Base-by-base conservation (phyloP, 768 basidiomycete genomes). In the Rhodocollybia butyracea region DNA sequence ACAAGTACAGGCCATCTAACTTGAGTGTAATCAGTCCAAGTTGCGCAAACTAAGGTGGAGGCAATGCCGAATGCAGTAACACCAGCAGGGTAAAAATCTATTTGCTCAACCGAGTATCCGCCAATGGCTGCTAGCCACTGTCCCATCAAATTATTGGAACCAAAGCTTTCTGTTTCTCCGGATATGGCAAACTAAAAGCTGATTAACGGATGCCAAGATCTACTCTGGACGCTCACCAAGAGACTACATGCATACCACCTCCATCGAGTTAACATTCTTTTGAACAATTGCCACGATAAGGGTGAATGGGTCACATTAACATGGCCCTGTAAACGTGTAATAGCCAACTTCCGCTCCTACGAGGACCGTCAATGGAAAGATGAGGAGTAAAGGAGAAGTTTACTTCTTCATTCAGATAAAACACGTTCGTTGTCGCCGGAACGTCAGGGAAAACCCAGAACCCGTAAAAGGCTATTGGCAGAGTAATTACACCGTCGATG, bases 401-500 rank as follows among this genome's bases (percentile, higher is more conserved):
- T 41, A 81, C 86, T 70, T 85, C 78, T 58, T 78, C 63, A 3
- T 77, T 79, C 10, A 89, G 74, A 68, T 86, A 89, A 54, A 83
- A 83, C 1, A 83, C 85, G 24, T 68, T 77, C 2, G 85, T 88
- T 0, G 81, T 84, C 15, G 76, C 71, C 1, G 88, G 88, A 7
- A 84, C 75, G 63, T 88, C 85, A 15, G 89, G 90, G 65, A 91
- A 90, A 31, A 87, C 73, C 27, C 86, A 61, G 63, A 87, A 89
- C 1, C 86, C 86, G 64, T 86, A 88, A 7, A 87, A 61, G 1
- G 87, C 86, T 57, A 89, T 84, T 0, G 86, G 86, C 15, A 87
- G 66, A 3, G 86, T 86, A 47, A 88, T 86, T n/a, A 85, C 68
- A 3, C 85, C 85, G 61, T 87, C 85, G 40, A 86, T 80, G 56